Evolutionary conservation across 192 early-diverging fungal genomes (phyloP), one percentile per base, ranked within the genome.

Genomic region (Coemansia sp.): DNA sequence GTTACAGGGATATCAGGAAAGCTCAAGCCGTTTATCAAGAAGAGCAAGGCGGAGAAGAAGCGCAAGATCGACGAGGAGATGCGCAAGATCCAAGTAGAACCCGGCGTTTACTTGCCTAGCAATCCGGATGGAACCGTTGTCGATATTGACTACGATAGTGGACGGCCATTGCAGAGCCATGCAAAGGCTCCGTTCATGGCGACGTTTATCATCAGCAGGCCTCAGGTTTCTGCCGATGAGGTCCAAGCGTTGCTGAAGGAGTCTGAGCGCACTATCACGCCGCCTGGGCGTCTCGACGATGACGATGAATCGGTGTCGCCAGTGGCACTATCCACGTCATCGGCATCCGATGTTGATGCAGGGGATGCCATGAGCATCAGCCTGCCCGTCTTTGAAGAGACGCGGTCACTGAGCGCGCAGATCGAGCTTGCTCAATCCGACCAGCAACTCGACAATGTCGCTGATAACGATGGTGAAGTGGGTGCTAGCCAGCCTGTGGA

Each of bases 131-230:
- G 92, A 33, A 88, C 85, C 18, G 95, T 99, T 8, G 83, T 98
- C 9, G 97, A 94, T 67, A 97, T 99, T 74, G 93, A 99, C 69
- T 90, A 94, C 63, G 86, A 87, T 20, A 96, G 94, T 26, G 97
- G 97, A 16, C 82, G 94, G 21, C 95, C 97, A 45, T 80, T 99
- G 37, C 97, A 99, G 79, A 90, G 87, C 56, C 97, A 99, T 67
- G 97, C 97, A 46, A 99, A 99, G 84, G 95, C 97, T 2, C 97
- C 97, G 24, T 99, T 98, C 75, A 94, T 99, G 94, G 96, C 96
- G 23, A 96, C 96, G 1, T 99, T 99, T 79, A 85, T 95, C 64
- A 87, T 97, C 31, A 84, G 89, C 53, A 88, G 86, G 74, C 84
- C 82, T 6, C 70, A 61, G 9, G 78, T 77, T 37, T 83, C 82